These are phyloP conservation scores for Vickermania ingenoplastis DNA, from an alignment of 208 protist species.

Conservation along the genomic window DNA sequence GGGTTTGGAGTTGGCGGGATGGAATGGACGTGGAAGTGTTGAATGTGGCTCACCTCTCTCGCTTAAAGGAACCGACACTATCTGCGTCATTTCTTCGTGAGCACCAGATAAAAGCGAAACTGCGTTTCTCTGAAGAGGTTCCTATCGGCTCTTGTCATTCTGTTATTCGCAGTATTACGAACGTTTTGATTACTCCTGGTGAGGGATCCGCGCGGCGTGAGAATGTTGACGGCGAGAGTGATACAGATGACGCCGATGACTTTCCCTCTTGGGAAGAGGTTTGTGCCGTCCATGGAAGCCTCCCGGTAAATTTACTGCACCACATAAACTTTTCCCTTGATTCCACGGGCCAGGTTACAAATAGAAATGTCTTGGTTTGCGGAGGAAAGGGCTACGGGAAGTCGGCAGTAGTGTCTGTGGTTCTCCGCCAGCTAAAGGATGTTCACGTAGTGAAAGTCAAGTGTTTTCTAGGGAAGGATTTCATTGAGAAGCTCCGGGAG, in stretches of 20 bases:
- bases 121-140: conserved; percentile 20
- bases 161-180: conserved; percentile 36
- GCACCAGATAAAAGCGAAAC: conserved; percentile 19
- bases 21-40: conserved; percentile 33
- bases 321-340: conserved; percentile 30
- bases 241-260: neutral
- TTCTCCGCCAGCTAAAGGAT: conserved; percentile 25
- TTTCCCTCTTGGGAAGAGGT: conserved; percentile 13
- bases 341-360: conserved; percentile 3
- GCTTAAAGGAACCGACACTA: conserved; percentile 37
- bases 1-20: conserved; percentile 31
- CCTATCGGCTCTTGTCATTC: conserved; percentile 13
- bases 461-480: conserved; percentile 34
- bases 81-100: conserved; percentile 62
- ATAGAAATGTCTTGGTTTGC: conserved; percentile 70
- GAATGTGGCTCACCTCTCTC: conserved; percentile 41
- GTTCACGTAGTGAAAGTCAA: conserved; percentile 55
- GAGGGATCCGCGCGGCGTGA: neutral
- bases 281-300: conserved; percentile 37
- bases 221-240: neutral
- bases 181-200: conserved; percentile 46
- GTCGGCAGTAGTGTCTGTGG: conserved; percentile 41
- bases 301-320: conserved; percentile 29
- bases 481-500: conserved; percentile 27
- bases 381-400: conserved; percentile 82